Conservation (phyloP, 2,329 filamentous ascomycete genomes). For the Aspergillus aculeatinus region DNA sequence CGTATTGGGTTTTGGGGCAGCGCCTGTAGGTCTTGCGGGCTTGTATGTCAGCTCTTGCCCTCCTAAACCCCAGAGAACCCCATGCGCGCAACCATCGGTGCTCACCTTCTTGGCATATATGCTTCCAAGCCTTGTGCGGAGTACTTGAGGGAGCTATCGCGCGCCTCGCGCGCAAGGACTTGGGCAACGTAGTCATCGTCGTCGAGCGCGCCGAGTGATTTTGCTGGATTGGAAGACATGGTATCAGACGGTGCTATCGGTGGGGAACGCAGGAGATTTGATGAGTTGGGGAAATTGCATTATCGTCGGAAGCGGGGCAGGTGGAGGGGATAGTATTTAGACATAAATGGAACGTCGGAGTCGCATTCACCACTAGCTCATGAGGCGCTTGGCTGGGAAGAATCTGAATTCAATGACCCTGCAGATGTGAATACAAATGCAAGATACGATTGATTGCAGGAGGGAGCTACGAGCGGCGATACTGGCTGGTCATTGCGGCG, state of each 20-base stretch:
- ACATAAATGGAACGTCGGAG: background rate
- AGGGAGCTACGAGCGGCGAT: background rate
- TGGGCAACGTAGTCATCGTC: conserved; percentile 66
- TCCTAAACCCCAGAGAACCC: background rate
- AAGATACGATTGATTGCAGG: background rate
- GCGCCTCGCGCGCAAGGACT: conserved; percentile 77
- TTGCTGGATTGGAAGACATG: conserved; percentile 28
- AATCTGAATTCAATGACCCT: background rate
- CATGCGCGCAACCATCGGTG: conserved; percentile 3
- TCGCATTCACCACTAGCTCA: background rate
- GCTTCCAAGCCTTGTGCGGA: conserved; percentile 72
- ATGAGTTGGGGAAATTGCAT: background rate
- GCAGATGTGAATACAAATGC: background rate
- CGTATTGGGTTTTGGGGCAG: conserved; percentile 84
- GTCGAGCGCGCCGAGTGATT: conserved; percentile 48
- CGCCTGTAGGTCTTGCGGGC: conserved; percentile 57
- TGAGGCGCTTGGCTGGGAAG: background rate
- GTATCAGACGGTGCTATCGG: conserved; percentile 10
- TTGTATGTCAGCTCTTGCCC: conserved; percentile 5
- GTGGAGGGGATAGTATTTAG: background rate
- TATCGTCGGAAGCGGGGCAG: background rate
- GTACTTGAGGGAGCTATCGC: conserved; percentile 69
- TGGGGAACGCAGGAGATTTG: background rate
- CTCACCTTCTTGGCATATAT: conserved; percentile 57
- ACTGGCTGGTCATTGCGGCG: background rate